Evolutionary conservation across 2,329 filamentous ascomycete species (phyloP).

Genomic region (Xylariomycetidae sp.): DNA sequence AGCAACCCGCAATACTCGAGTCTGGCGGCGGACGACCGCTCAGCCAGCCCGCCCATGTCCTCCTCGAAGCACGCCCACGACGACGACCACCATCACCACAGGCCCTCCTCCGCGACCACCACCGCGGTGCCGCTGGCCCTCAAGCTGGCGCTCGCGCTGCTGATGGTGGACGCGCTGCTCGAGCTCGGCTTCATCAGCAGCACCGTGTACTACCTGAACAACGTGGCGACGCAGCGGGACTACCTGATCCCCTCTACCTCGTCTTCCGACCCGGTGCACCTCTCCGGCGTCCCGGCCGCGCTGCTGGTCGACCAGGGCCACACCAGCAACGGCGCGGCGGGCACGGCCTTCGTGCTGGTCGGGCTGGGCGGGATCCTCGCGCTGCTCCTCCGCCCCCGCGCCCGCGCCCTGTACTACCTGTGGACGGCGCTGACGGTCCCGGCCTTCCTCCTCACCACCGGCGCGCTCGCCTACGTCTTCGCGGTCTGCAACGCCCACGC

Average conservation of each 20-base stretch:
- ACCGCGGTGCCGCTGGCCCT: slow-evolving; percentile 11
- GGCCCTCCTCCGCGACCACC: background rate
- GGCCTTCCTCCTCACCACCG: slow-evolving; percentile 29
- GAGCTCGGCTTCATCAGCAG: slow-evolving; percentile 33
- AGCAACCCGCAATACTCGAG: too few relatives aligned
- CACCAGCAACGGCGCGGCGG: slow-evolving; percentile 35
- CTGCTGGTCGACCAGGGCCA: slow-evolving; percentile 35
- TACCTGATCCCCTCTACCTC: slow-evolving; percentile 20
- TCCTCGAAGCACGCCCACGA: too few relatives aligned
- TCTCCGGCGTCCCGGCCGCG: slow-evolving; percentile 25
- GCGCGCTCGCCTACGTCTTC: slow-evolving; percentile 32
- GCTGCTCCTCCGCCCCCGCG: slow-evolving; percentile 22
- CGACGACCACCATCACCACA: too few relatives aligned
- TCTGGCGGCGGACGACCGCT: too few relatives aligned
- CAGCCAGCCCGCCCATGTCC: too few relatives aligned
- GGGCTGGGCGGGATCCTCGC: slow-evolving; percentile 27
- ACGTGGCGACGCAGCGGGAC: slow-evolving; percentile 18
- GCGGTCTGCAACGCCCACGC: slow-evolving; percentile 23
- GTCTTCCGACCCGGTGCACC: slow-evolving; percentile 11
- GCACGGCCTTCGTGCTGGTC: slow-evolving; percentile 30
- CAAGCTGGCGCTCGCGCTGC: slow-evolving; percentile 23
- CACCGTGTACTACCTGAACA: slow-evolving; percentile 33
- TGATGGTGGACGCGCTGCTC: slow-evolving; percentile 31
- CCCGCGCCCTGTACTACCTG: slow-evolving; percentile 23
- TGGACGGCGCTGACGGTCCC: slow-evolving; percentile 30